Percentiles rank a stretch among this genome's conserved stretches.
phyloP scores from a whole-genome alignment of 306 rosid genomes.

The Acacia acuminata region DNA sequence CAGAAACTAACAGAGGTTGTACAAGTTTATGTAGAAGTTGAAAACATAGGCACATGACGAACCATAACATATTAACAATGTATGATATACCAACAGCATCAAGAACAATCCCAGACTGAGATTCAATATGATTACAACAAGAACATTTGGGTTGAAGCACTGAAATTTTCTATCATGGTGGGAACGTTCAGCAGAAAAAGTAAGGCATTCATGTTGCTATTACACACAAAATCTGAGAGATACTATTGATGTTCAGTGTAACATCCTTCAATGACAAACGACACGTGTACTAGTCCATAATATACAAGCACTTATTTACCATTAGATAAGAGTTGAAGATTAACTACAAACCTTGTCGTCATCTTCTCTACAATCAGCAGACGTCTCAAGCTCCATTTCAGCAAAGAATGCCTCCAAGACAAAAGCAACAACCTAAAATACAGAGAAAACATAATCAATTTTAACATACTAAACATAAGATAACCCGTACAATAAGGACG shows the following conservation, averaged over 20 bases:
- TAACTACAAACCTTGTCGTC: slow-evolving; percentile 62
- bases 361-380: slow-evolving; percentile 58
- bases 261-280: not conserved
- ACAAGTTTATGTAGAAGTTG: not conserved
- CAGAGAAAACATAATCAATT: slow-evolving; percentile 26
- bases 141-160: slow-evolving; percentile 17
- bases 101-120: slow-evolving; percentile 21
- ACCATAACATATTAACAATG: not conserved
- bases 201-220: not conserved
- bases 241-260: not conserved
- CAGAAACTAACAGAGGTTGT: slow-evolving; percentile 16
- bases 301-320: not conserved
- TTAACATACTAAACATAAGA: slow-evolving; percentile 16
- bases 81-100: slow-evolving; percentile 7
- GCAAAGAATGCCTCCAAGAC: slow-evolving; percentile 99
- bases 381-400: slow-evolving; percentile 80
- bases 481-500: not conserved
- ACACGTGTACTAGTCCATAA: too few relatives aligned
- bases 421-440: slow-evolving; percentile 88
- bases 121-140: slow-evolving; percentile 4
- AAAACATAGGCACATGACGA: not conserved
- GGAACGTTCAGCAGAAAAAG: not conserved
- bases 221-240: not conserved
- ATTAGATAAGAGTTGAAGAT: slow-evolving; percentile 15
- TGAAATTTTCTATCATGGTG: slow-evolving; percentile 2